A percentile compares a stretch with the other conserved stretches of the same genome.
Evolutionary conservation across 768 basidiomycete species (phyloP).

Genomic region (Suillus bovinus): DNA sequence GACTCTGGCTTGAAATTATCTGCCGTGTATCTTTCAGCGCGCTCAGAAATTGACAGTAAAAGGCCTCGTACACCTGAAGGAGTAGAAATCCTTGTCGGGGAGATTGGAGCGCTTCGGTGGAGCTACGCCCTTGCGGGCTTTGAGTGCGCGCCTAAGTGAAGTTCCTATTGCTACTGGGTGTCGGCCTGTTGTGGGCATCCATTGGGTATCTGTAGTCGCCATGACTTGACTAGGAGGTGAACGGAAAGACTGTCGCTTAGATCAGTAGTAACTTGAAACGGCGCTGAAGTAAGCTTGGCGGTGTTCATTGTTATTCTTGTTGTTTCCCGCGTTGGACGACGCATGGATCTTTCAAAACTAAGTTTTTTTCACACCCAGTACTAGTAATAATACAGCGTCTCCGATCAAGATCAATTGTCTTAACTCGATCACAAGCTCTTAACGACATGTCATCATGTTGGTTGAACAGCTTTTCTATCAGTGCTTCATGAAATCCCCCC

Average conservation of each 20-base stretch:
- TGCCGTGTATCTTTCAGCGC: slow-evolving; percentile 28
- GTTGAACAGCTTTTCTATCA: neutral
- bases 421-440: neutral
- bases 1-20: slow-evolving; percentile 79
- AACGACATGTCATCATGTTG: no score
- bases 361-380: neutral
- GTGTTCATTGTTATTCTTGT: slow-evolving; percentile 2
- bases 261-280: neutral
- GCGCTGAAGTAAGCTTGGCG: slow-evolving; percentile 3
- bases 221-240: slow-evolving; percentile 24
- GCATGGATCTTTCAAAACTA: neutral
- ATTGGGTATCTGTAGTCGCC: slow-evolving; percentile 45
- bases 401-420: neutral
- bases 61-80: slow-evolving; percentile 65
- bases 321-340: neutral
- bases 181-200: slow-evolving; percentile 61
- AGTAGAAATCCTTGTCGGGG: slow-evolving; percentile 71
- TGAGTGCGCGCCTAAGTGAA: slow-evolving; percentile 65
- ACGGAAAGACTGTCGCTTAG: neutral
- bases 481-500: neutral
- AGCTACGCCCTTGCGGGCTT: slow-evolving; percentile 60
- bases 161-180: slow-evolving; percentile 61
- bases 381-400: neutral
- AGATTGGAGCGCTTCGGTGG: slow-evolving; percentile 43
- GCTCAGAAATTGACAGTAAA: neutral